A percentile compares a stretch with the other conserved stretches of the same genome.
These are phyloP conservation scores for Tricholoma saponaceum DNA, from an alignment of 768 basidiomycete species.

Conservation along the genomic window DNA sequence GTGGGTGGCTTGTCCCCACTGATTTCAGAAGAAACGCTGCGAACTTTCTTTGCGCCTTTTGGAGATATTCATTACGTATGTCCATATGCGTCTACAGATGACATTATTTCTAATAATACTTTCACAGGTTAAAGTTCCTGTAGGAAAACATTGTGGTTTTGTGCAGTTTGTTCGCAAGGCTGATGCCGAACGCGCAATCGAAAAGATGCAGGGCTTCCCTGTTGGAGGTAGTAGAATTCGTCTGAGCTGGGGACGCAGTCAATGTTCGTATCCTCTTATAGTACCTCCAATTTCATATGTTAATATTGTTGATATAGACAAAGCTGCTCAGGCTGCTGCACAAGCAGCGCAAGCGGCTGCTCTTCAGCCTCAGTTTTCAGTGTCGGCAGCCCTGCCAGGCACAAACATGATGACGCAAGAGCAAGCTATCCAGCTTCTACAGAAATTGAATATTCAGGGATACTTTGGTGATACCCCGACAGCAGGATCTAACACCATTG, in stretches of 20 bases:
- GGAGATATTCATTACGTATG: constrained; percentile 90
- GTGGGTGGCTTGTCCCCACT: constrained; percentile 87
- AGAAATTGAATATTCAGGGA: constrained; percentile 46
- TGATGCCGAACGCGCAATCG: constrained; percentile 89
- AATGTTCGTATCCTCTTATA: constrained; percentile 52
- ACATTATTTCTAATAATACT: constrained; percentile 10
- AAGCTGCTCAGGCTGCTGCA: constrained; percentile 87
- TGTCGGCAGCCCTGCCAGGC: constrained; percentile 16
- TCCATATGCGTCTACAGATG: constrained; percentile 9
- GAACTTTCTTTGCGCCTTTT: constrained; percentile 90
- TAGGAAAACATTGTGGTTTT: constrained; percentile 93
- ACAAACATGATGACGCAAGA: constrained; percentile 47
- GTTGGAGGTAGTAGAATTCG: constrained; percentile 90
- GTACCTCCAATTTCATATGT: not conserved
- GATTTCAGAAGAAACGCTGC: constrained; percentile 86
- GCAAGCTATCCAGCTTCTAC: constrained; percentile 58
- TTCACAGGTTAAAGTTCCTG: constrained; percentile 87
- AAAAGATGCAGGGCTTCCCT: constrained; percentile 96
- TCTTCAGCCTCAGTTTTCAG: constrained; percentile 41
- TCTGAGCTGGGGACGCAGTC: constrained; percentile 90
- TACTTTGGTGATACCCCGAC: constrained; percentile 23
- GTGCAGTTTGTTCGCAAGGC: constrained; percentile 92
- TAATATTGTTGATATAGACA: constrained; percentile 45
- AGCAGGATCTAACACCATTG: constrained; percentile 4
- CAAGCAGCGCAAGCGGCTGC: constrained; percentile 78